phyloP scores from a whole-genome alignment of 495 filamentous ascomycete genomes.

The Halenospora varia region DNA sequence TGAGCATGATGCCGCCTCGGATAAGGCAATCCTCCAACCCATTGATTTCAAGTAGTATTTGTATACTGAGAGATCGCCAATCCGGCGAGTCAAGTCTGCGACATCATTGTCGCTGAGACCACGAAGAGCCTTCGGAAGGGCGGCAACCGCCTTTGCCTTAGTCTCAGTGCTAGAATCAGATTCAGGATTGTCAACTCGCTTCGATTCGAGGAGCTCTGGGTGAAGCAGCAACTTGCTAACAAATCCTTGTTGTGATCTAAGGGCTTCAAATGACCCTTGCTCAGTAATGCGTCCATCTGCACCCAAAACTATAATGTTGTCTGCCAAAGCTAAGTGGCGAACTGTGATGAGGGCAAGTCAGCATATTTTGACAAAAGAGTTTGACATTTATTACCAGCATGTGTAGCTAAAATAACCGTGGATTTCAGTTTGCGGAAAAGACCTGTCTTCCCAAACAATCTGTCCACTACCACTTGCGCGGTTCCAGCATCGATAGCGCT shows the following conservation, averaged over 20 bases:
- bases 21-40: not conserved
- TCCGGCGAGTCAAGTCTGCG: slow-evolving; percentile 7
- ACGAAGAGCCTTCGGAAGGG: not conserved
- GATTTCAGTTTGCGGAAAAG: slow-evolving; percentile 25
- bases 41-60: slow-evolving; percentile 12
- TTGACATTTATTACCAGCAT: slow-evolving; percentile 26
- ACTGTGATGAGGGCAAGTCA: not conserved
- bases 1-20: not conserved
- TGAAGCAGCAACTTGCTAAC: slow-evolving; percentile 4
- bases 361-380: not conserved
- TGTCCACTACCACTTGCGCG: slow-evolving; percentile 27
- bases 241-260: slow-evolving; percentile 7
- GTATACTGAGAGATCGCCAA: slow-evolving; percentile 8
- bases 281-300: slow-evolving; percentile 10
- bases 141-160: not conserved
- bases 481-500: slow-evolving; percentile 32
- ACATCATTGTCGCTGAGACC: not conserved
- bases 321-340: slow-evolving; percentile 2
- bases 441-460: slow-evolving; percentile 28
- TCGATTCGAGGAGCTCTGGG: slow-evolving; percentile 1
- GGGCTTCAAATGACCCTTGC: slow-evolving; percentile 7
- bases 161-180: not conserved
- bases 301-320: slow-evolving; percentile 17
- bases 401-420: slow-evolving; percentile 30
- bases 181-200: not conserved